Conservation (phyloP, 1,139 yeast genomes). For the Wickerhamomyces sp. region DNA sequence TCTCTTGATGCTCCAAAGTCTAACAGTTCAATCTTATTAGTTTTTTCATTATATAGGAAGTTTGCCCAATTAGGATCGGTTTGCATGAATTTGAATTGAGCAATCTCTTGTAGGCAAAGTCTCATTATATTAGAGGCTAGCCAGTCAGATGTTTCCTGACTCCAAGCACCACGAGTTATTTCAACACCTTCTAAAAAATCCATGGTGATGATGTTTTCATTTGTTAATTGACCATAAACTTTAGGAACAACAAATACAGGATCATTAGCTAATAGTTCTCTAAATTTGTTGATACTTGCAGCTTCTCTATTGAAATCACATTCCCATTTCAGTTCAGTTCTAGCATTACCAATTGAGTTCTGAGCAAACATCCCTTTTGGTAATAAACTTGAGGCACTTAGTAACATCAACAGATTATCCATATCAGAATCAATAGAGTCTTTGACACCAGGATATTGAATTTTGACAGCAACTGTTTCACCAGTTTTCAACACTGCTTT, state of each 20-base stretch:
- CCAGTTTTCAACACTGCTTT: conserved; percentile 61
- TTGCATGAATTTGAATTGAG: conserved; percentile 87
- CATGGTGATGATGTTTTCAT: conserved; percentile 86
- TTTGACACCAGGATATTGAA: conserved; percentile 98
- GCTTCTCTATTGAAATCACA: conserved; percentile 95
- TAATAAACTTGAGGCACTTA: conserved; percentile 80
- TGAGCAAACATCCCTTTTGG: conserved; percentile 93
- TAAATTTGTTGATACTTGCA: conserved; percentile 65
- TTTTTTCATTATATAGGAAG: conserved; percentile 69
- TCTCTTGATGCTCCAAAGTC: conserved; percentile 96
- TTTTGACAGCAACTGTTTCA: conserved; percentile 85
- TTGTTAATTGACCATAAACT: conserved; percentile 74
- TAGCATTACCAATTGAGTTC: conserved; percentile 87
- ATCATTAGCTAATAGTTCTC: conserved; percentile 65
- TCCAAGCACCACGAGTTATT: conserved; percentile 73
- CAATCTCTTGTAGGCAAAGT: conserved; percentile 80
- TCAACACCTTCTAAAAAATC: conserved; percentile 81
- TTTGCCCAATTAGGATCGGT: conserved; percentile 99
- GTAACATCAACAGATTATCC: conserved; percentile 72
- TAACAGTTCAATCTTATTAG: conserved; percentile 70
- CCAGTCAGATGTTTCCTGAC: conserved; percentile 71
- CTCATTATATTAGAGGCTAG: conserved; percentile 86
- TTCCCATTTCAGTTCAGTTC: conserved; percentile 94
- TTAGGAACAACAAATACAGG: conserved; percentile 74
- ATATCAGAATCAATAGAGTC: conserved; percentile 91